A percentile compares a stretch with the other conserved stretches of the same genome.
These are phyloP conservation scores for Colletotrichum cuscutae DNA, from an alignment of 2,329 filamentous ascomycete genomes.

Conservation along the genomic window DNA sequence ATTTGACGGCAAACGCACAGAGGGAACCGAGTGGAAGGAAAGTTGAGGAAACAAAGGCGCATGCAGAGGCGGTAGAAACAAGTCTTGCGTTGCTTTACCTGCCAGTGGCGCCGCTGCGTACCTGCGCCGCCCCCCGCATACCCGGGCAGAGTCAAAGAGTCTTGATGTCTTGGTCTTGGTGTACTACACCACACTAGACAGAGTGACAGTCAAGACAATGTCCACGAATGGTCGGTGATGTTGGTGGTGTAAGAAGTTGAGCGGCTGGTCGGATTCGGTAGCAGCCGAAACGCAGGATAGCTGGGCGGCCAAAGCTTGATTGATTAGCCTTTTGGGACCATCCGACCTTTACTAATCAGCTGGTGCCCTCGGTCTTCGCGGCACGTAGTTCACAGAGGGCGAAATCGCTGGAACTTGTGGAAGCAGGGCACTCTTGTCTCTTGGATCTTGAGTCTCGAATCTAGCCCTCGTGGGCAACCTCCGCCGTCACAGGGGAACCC, in stretches of 20 bases:
- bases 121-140: not conserved
- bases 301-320: slow-evolving; percentile 22
- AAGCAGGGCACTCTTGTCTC: too few species aligned
- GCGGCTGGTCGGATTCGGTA: slow-evolving; percentile 21
- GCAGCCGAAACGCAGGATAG: slow-evolving; percentile 28
- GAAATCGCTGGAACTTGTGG: too few species aligned
- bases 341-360: not conserved
- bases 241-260: not conserved
- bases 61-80: slow-evolving; percentile 6
- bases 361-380: not conserved
- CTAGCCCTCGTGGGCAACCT: not conserved
- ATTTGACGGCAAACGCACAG: not conserved
- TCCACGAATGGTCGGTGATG: too few species aligned
- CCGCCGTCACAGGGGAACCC: not conserved
- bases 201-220: too few species aligned
- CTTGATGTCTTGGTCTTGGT: not conserved
- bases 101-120: not conserved
- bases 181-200: not conserved
- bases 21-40: not conserved
- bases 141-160: not conserved
- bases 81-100: not conserved
- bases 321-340: not conserved
- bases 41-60: not conserved
- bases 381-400: not conserved
- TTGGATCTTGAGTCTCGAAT: too few species aligned